Percentiles rank a stretch among this genome's conserved stretches.
These are phyloP conservation scores for Wallacemonas rigidus DNA, from an alignment of 208 protist genomes.

Conservation along the genomic window DNA sequence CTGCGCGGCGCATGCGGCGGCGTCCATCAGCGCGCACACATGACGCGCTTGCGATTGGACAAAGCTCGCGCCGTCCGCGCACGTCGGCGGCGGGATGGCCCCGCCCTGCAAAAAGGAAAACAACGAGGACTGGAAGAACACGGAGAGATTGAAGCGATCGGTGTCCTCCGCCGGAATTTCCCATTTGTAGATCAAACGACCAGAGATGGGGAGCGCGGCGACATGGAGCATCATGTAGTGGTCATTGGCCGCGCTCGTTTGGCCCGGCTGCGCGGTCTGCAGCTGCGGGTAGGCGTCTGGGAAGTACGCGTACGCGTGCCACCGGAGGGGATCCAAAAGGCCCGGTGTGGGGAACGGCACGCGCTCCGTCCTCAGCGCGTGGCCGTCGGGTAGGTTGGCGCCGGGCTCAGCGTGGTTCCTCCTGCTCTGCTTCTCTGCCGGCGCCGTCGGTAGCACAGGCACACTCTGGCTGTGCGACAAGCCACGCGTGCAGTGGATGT, in stretches of 20 bases:
- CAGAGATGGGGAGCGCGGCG: conserved; percentile 44
- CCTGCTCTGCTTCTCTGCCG: not conserved
- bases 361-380: too few species aligned
- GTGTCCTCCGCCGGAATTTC: conserved; percentile 70
- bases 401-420: too few species aligned
- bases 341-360: not conserved
- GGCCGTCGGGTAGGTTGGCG: too few species aligned
- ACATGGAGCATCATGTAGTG: conserved; percentile 45
- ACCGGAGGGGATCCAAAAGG: conserved; percentile 32
- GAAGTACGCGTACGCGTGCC: conserved; percentile 45
- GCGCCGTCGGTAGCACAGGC: not conserved
- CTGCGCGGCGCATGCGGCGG: not conserved
- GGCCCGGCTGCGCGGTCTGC: not conserved
- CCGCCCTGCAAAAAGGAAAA: conserved; percentile 70
- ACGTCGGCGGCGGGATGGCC: conserved; percentile 35
- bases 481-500: not conserved
- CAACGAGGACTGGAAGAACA: conserved; percentile 66
- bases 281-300: conserved; percentile 35
- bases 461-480: conserved; percentile 17
- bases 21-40: not conserved
- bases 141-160: conserved; percentile 68
- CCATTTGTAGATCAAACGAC: conserved; percentile 51
- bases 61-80: conserved; percentile 4
- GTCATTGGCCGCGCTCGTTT: conserved; percentile 5
- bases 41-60: not conserved